Evolutionary conservation across 2,329 filamentous ascomycete species (phyloP), one percentile per base, ranked within the genome.

Genomic region (Alternaria postmessia): DNA sequence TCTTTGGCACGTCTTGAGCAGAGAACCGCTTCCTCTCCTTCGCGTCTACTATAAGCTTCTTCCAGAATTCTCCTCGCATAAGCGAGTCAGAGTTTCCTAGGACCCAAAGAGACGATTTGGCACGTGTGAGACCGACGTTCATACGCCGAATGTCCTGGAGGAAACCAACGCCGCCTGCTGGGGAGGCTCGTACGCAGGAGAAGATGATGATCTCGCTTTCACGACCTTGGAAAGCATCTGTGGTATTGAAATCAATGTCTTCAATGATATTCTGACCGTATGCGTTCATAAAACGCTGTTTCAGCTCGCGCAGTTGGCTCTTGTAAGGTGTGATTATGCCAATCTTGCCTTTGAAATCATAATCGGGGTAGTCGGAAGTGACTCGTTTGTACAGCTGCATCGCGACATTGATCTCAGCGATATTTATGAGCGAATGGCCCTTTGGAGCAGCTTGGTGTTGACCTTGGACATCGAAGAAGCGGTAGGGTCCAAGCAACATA

Each of bases 311-410:
- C 14, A 99, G 82, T 77, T 99, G 95, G 20, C 93, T 93, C 77
- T 98, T 99, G 81, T 99, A 99, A 0, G 94, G 95, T 0, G 96
- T 98, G 75, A 99, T 99, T 77, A 99, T 94, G 69, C 95, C 95
- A 56, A 99, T 91, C 75, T 96, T 97, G 63, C 91, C 88, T 39
- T 85, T 87, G 68, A 95, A 88, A 70, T 96, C 88, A 63, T 87
- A 87, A 3, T 84, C 81, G 18, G 90, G 67, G 61, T 79, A 94
- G 74, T 97, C 94, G 0, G 84, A 85, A 39, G 86, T 87, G 64
- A 99, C 87, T 4, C 93, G 88, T 42, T 91, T 86, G 76, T 95
- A 98, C 12, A 99, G 84, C 71, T 90, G 87, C 82, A 97, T 86
- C 2, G 95, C 94, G 62, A 96, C 90, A 43, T 92, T 90, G 61